Conservation (phyloP, 352 stramenopile genomes). For the Phytopythium aichiense region DNA sequence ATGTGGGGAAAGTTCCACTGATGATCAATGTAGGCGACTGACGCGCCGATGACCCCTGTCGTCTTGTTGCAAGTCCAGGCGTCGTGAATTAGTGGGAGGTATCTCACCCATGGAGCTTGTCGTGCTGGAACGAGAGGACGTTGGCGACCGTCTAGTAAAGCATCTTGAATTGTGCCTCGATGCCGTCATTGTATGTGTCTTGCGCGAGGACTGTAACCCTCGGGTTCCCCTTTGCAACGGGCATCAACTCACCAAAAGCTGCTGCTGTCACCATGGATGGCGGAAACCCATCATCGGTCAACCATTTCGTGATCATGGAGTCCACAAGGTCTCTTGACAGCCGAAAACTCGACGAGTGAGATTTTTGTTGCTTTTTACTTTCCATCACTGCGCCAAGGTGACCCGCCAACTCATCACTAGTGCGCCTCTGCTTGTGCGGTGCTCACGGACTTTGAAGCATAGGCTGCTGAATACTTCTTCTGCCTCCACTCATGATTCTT, state of each 20-base stretch:
- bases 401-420: too few relatives aligned
- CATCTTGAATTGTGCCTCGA: background rate
- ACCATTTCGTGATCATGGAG: too few relatives aligned
- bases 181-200: background rate
- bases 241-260: background rate
- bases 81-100: background rate
- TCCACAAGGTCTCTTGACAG: too few relatives aligned
- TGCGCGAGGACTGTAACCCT: background rate
- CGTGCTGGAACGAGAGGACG: background rate
- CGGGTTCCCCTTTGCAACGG: background rate
- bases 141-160: background rate
- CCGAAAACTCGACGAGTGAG: too few relatives aligned
- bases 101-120: background rate
- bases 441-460: too few relatives aligned
- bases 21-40: conserved; percentile 4
- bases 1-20: conserved; percentile 2
- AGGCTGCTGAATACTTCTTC: too few relatives aligned
- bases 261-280: too few relatives aligned
- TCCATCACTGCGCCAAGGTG: too few relatives aligned
- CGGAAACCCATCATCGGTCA: too few relatives aligned
- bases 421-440: too few relatives aligned
- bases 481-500: too few relatives aligned
- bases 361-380: too few relatives aligned
- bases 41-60: background rate
- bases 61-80: background rate